phyloP scores from a whole-genome alignment of 257 asterid genomes.

The Ehretia macrophylla region DNA sequence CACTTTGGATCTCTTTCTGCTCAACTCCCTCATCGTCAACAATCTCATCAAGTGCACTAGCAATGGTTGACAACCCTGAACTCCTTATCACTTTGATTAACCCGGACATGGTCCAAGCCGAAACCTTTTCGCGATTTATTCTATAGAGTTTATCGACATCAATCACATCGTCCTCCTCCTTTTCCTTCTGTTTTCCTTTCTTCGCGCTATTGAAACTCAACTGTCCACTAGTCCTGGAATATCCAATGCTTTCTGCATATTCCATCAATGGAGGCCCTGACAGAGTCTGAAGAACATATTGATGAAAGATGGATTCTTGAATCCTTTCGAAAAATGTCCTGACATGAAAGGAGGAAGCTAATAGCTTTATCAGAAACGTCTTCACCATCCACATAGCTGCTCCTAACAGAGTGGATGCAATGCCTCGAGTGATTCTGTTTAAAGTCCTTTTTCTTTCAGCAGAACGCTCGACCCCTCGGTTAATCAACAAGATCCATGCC shows the following conservation, averaged over 20 bases:
- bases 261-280: conserved; percentile 40
- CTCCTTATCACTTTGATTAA: conserved; percentile 48
- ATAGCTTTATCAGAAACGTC: conserved; percentile 50
- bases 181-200: conserved; percentile 27
- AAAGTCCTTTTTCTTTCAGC: conserved; percentile 23
- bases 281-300: conserved; percentile 62
- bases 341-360: conserved; percentile 67
- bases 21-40: conserved; percentile 38
- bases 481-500: conserved; percentile 56
- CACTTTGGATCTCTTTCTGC: conserved; percentile 45
- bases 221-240: conserved; percentile 21
- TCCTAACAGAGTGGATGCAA: conserved; percentile 59
- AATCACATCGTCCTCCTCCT: conserved; percentile 48
- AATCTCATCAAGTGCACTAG: conserved; percentile 49
- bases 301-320: conserved; percentile 75
- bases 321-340: conserved; percentile 66
- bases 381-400: conserved; percentile 65
- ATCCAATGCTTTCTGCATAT: not conserved
- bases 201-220: conserved; percentile 38
- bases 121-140: conserved; percentile 55
- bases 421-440: conserved; percentile 49
- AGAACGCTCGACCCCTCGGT: conserved; percentile 36
- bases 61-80: conserved; percentile 46
- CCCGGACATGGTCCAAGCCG: conserved; percentile 81
- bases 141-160: conserved; percentile 69